Percentiles rank a stretch among this genome's conserved stretches.
These are phyloP conservation scores for Orychophragmus violaceus DNA, from an alignment of 345 rosid genomes.

Conservation along the genomic window DNA sequence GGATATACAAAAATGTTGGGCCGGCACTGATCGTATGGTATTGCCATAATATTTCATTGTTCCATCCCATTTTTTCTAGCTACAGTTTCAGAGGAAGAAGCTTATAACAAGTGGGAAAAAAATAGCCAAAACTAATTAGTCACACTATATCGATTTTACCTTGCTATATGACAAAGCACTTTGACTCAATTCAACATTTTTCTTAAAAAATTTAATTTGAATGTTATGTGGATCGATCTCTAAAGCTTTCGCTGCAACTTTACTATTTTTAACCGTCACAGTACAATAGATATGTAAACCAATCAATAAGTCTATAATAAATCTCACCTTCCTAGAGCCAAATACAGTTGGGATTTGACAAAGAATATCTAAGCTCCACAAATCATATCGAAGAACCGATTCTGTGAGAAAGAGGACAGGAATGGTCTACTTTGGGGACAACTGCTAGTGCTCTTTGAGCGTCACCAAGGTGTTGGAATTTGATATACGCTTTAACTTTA, in stretches of 20 bases:
- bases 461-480: slow-evolving; percentile 60
- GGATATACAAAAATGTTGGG: no score
- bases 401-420: slow-evolving; percentile 30
- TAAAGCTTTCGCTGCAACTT: slow-evolving; percentile 66
- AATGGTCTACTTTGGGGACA: slow-evolving; percentile 41
- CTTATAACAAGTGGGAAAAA: background rate
- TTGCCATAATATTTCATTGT: slow-evolving; percentile 85
- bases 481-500: slow-evolving; percentile 73
- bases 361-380: slow-evolving; percentile 56
- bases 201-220: slow-evolving; percentile 58
- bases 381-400: slow-evolving; percentile 57
- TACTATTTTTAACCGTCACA: no score
- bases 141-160: slow-evolving; percentile 34
- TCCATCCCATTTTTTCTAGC: slow-evolving; percentile 83
- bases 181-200: slow-evolving; percentile 59
- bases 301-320: background rate
- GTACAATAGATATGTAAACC: background rate
- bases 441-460: slow-evolving; percentile 39
- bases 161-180: slow-evolving; percentile 78
- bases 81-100: slow-evolving; percentile 27
- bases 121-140: background rate
- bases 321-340: slow-evolving; percentile 77
- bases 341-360: slow-evolving; percentile 62
- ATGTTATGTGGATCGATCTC: slow-evolving; percentile 60
- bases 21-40: no score